A percentile compares a stretch with the other conserved stretches of the same genome.
Conservation (phyloP, 129 eudicot genomes). For the Helichrysum umbraculigerum region DNA sequence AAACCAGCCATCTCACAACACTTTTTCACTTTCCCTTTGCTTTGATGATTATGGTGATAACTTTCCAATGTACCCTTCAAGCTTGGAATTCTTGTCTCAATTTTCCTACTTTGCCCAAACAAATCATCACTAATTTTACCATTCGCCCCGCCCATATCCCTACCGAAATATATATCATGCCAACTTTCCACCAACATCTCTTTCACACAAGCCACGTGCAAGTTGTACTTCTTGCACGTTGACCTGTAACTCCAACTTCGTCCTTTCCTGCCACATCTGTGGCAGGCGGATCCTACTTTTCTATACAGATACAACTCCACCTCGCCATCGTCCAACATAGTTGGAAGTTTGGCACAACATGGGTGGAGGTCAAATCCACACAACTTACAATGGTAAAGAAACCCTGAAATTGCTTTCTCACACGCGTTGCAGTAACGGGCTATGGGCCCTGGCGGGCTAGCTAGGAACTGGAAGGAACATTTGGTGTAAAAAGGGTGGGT, state of each 20-base stretch:
- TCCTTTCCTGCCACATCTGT: conserved; percentile 60
- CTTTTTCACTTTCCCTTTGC: conserved; percentile 51
- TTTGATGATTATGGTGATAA: conserved; percentile 32
- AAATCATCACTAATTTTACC: conserved; percentile 8
- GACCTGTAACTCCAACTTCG: conserved; percentile 63
- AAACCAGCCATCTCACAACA: conserved; percentile 56
- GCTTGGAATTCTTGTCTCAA: conserved; percentile 54
- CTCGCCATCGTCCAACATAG: conserved; percentile 51
- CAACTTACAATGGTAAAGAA: conserved; percentile 55
- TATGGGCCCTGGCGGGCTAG: conserved; percentile 47
- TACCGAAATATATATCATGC: conserved; percentile 47
- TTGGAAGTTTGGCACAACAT: conserved; percentile 74
- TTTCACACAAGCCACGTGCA: conserved; percentile 67
- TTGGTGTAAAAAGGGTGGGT: conserved; percentile 61
- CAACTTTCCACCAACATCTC: conserved; percentile 66
- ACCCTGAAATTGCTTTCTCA: conserved; percentile 47
- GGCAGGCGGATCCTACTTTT: conserved; percentile 48
- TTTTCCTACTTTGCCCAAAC: conserved; percentile 25
- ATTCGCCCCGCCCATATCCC: conserved; percentile 16
- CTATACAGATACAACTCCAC: conserved; percentile 42
- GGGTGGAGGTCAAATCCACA: conserved; percentile 76
- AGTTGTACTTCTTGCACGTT: conserved; percentile 50
- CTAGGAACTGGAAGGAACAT: conserved; percentile 43
- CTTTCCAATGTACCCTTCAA: conserved; percentile 54
- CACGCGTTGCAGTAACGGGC: conserved; percentile 61